Evolutionary conservation across 805 yeast species (phyloP).

Genomic region (Yamadazyma tumulicola): DNA sequence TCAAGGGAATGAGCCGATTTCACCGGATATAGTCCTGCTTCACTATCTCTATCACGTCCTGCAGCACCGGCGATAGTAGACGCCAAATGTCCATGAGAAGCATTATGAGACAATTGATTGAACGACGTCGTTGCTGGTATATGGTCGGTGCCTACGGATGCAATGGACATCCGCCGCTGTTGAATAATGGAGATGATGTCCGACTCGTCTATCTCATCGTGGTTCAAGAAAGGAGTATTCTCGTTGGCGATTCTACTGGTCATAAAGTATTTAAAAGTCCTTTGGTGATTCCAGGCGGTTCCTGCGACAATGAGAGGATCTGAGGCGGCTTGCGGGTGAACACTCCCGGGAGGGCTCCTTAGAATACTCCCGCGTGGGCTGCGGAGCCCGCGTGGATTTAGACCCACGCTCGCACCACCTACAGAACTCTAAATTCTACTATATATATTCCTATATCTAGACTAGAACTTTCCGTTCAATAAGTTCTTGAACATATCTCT

Average conservation of each 20-base stretch:
- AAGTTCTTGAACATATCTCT: slow-evolving; percentile 72
- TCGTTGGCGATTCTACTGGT: slow-evolving; percentile 11
- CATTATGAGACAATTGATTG: background rate
- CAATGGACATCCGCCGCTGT: slow-evolving; percentile 37
- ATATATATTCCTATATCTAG: too few relatives aligned
- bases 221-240: slow-evolving; percentile 14
- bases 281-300: too few relatives aligned
- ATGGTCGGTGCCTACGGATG: slow-evolving; percentile 24
- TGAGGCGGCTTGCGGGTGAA: too few relatives aligned
- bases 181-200: slow-evolving; percentile 39
- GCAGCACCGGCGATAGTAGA: background rate
- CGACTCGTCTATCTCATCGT: slow-evolving; percentile 24
- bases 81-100: slow-evolving; percentile 1
- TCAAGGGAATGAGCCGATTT: slow-evolving; percentile 13
- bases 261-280: too few relatives aligned
- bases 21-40: slow-evolving; percentile 15
- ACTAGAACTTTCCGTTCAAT: slow-evolving; percentile 66
- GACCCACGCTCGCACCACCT: too few relatives aligned
- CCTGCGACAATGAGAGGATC: too few relatives aligned
- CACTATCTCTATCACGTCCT: slow-evolving; percentile 1
- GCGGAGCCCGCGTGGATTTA: too few relatives aligned
- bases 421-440: too few relatives aligned
- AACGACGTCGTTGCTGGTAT: slow-evolving; percentile 10
- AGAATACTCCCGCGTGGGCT: too few relatives aligned
- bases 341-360: too few relatives aligned